Base-by-base conservation (phyloP, 495 filamentous ascomycete species). In the Xylaria scruposa region DNA sequence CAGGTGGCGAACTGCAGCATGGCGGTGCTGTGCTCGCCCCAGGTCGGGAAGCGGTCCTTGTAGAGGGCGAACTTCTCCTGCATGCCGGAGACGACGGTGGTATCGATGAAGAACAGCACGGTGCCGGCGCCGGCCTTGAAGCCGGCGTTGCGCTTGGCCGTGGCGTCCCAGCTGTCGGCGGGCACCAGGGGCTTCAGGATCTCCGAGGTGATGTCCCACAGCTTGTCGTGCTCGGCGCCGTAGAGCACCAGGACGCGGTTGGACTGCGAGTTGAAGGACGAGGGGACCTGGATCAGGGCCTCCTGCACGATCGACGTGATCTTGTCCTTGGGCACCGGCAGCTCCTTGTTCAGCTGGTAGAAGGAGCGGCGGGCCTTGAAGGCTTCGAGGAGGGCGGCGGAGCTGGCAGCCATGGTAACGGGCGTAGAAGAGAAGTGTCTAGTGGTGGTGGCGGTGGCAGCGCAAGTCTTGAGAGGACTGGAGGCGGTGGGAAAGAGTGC, bases 1-100 rank as follows among this genome's bases (percentile, higher is more conserved):
- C 91, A 94, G 58, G 90, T 67, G 26, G 84, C 81, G 81, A 83
- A 89, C 81, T 93, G 90, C 78, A 89, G 83, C 90, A 93, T 93
- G 78, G 84, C 91, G 67, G 80, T 83, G 51, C 85, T 85, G 79
- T 93, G 90, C 49, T 82, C 78, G 67, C 87, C 87, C 88, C 89
- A 92, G 76, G 74, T 73, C 72, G 86, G 88, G 87, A 91, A 91
- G 58, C 85, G 85, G 77, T 91, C 87, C 67, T 87, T 85, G 84
- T 89, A 91, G 29, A 83, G 26, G 6, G 88, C 80, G 77, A 85
- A 88, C 65, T 87, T 84, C 38, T 81, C 78, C 79, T 90, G 84
- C 70, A 90, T 78, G 26, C 61, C 76, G 64, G 85, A 70, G 71
- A 92, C 82, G 44, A 83, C 79, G 31, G 78, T 73, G 46, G 81